Evolutionary conservation across 148 eudicot species (phyloP), one percentile per base, ranked within the genome.

Genomic region (Hydrangea macrophylla): DNA sequence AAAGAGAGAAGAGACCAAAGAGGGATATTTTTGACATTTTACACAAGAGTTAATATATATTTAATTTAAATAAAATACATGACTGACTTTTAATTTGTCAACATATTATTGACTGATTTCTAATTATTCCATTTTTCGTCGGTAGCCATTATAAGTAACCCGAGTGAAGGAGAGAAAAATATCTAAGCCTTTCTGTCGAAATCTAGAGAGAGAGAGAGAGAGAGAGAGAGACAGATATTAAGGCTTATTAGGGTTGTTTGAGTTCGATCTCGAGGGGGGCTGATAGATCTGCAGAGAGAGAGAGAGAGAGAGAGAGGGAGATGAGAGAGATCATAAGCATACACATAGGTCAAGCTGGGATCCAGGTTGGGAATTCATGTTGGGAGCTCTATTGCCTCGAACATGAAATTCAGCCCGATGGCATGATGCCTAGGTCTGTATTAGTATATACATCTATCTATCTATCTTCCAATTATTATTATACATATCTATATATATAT

Each of bases 331-430:
- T 80, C 30, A 83, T 83, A 50, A 80, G 83, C 75, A 74, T 83
- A 25, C 86, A 83, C 75, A 80, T 83, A 7, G 86, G 86, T 25
- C 86, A 83, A 66, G 87, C 87, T 0, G 87, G 87, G 2, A 83
- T 83, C 54, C 87, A 83, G 64, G 84, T 83, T 6, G 87, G 87
- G 5, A 83, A 83, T 70, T 83, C 87, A 0, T 83, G 87, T 64
- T 83, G 86, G 86, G 86, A 82, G 62, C 86, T 82, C 10, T 79
- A 82, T 68, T 82, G 86, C 45, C 84, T 80, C 28, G 87, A 83
- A 60, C 84, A 83, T 67, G 87, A 72, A 36, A 83, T 83, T 75
- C 87, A 78, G 22, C 82, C 82, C 28, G 82, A 83, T 71, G 84
- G 83, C 36, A 57, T 75, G 68, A 78, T 82, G 85, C 85, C 85